phyloP scores from a whole-genome alignment of 2,329 filamentous ascomycete species.

The Epichloe typhina region DNA sequence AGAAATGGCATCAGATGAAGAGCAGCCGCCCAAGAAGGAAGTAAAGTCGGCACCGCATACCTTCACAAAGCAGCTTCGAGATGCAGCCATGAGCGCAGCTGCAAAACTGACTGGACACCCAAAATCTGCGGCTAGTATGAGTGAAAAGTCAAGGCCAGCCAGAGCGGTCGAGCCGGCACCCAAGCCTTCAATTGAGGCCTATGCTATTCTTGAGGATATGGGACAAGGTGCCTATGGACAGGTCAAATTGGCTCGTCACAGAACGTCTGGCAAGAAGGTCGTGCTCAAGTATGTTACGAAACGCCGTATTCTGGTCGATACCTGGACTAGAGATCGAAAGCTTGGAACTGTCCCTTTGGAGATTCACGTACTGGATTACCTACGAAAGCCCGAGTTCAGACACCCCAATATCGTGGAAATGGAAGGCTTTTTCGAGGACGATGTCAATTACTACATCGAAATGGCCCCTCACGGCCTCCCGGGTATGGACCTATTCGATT shows the following conservation, averaged over 20 bases:
- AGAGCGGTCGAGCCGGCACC: conserved; percentile 24
- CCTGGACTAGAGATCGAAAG: conserved; percentile 88
- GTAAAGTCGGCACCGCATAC: conserved; percentile 29
- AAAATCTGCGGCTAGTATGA: conserved; percentile 17
- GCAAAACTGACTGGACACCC: conserved; percentile 35
- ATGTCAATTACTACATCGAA: conserved; percentile 95
- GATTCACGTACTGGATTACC: conserved; percentile 91
- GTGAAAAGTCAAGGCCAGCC: conserved; percentile 21
- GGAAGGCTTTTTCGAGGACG: conserved; percentile 64
- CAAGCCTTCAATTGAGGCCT: conserved; percentile 84
- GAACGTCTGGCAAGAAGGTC: conserved; percentile 67
- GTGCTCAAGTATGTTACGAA: conserved; percentile 98
- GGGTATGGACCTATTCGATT: conserved; percentile 97
- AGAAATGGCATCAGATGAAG: conserved; percentile 41
- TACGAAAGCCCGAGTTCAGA: conserved; percentile 57
- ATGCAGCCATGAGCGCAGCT: conserved; percentile 41
- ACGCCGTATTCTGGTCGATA: conserved; percentile 89
- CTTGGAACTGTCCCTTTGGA: conserved; percentile 91
- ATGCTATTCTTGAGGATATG: conserved; percentile 92
- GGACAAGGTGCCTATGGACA: conserved; percentile 96
- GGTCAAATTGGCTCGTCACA: conserved; percentile 86
- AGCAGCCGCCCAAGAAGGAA: conserved; percentile 27
- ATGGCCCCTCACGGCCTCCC: conserved; percentile 92
- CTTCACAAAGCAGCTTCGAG: conserved; percentile 43
- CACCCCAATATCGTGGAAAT: conserved; percentile 63